Evolutionary conservation across 1,284 basidiomycete genomes (phyloP).

Genomic region (Ustilago xerochloae): DNA sequence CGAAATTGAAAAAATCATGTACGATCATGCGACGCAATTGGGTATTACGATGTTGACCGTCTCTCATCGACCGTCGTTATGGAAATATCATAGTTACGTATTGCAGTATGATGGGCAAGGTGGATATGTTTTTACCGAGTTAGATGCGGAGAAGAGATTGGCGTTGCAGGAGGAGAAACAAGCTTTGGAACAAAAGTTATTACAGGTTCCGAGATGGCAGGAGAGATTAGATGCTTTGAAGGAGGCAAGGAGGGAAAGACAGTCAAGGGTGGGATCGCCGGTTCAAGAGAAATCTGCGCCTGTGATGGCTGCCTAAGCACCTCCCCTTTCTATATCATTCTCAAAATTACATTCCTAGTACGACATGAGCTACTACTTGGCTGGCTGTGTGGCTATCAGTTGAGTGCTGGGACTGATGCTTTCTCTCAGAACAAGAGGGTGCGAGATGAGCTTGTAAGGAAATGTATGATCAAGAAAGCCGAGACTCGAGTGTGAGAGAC

Average conservation of each 20-base stretch:
- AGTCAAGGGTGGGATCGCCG: slow-evolving; percentile 12
- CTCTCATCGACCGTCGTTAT: slow-evolving; percentile 78
- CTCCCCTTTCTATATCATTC: neutral
- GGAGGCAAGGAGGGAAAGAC: slow-evolving; percentile 50
- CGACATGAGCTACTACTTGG: too few species aligned
- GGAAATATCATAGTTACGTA: slow-evolving; percentile 92
- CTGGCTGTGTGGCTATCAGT: too few species aligned
- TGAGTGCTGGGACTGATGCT: too few species aligned
- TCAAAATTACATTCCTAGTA: too few species aligned
- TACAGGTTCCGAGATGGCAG: slow-evolving; percentile 80
- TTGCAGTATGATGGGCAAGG: slow-evolving; percentile 75
- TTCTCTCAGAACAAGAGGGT: too few species aligned
- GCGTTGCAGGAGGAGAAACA: slow-evolving; percentile 91
- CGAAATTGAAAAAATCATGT: slow-evolving; percentile 93
- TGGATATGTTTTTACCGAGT: slow-evolving; percentile 79
- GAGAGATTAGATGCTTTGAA: slow-evolving; percentile 79
- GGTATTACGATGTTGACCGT: slow-evolving; percentile 69
- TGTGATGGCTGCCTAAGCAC: slow-evolving; percentile 20
- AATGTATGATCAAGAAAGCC: too few species aligned
- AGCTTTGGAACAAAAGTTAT: slow-evolving; percentile 66
- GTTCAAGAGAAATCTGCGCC: slow-evolving; percentile 23
- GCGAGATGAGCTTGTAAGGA: neutral
- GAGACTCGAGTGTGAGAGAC: too few species aligned
- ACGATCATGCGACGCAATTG: slow-evolving; percentile 83
- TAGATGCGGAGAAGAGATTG: slow-evolving; percentile 90